Evolutionary conservation across 140 eudicot species (phyloP), one percentile per base, ranked within the genome.

Genomic region (Bidens hawaiensis): DNA sequence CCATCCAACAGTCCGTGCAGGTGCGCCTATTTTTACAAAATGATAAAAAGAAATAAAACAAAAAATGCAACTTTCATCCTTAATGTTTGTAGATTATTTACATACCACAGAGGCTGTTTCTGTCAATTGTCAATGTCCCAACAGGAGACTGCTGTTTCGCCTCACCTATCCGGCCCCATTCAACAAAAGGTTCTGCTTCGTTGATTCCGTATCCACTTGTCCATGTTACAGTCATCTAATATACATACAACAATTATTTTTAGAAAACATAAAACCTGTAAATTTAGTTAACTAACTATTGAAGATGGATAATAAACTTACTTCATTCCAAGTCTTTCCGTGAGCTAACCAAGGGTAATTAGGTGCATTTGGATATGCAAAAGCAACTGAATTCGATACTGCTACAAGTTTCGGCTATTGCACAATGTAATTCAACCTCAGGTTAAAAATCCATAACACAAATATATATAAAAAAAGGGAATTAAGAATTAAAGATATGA

Each of bases 301-400:
- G 46, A 68, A 12, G 41, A 9, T 43, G 9, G 9, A 45, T 61
- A 25, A 49, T 23, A 22, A 43, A 75, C 94, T 79, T 77, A 90
- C 97, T 81, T 90, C 96, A 79, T 88, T 74, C 99, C 99, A 93
- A 21, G 41, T 30, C 72, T 80, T 82, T 52, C 99, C 99, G 78
- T 86, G 95, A 25, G 99, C 99, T 63, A 93, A 71, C 10, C 99
- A 94, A 33, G 96, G 99, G 62, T 88, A 93, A 64, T 78, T 83
- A 46, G 99, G 99, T 57, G 89, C 90, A 46, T 93, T 76, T 62
- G 96, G 96, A 70, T 81, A 72, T 4, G 84, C 93, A 79, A 88
- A 93, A 70, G 79, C 58, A 52, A 93, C 80, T 62, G 65, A 40
- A 70, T 85, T 81, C 64, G 99, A 88, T 22, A 83, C 73, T 21